A percentile compares a stretch with the other conserved stretches of the same genome.
Evolutionary conservation across 2,329 filamentous ascomycete species (phyloP).

Genomic region (Curvularia sp.): DNA sequence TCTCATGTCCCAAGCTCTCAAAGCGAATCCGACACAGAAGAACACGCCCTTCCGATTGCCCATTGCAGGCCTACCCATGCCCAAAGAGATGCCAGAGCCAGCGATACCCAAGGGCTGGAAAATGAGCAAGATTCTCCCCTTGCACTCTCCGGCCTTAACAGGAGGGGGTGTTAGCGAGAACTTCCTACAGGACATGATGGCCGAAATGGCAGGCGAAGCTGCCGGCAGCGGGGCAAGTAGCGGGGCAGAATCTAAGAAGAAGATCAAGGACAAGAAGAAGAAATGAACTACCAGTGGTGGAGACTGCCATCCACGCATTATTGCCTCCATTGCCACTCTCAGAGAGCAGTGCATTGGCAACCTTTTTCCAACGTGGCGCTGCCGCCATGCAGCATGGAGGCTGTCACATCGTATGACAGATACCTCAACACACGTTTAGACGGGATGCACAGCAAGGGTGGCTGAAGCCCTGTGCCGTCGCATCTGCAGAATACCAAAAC

Average conservation of each 20-base stretch:
- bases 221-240: constrained; percentile 34
- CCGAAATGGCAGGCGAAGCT: constrained; percentile 72
- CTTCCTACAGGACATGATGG: constrained; percentile 95
- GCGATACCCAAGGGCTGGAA: constrained; percentile 84
- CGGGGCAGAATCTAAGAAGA: constrained; percentile 40
- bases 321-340: constrained; percentile 1
- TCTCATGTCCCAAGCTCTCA: constrained; percentile 78
- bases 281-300: constrained; percentile 32
- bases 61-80: constrained; percentile 74
- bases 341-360: background rate
- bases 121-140: constrained; percentile 80
- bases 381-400: constrained; percentile 3
- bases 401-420: constrained; percentile 3
- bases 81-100: constrained; percentile 72
- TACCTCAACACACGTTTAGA: constrained; percentile 9
- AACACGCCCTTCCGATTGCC: constrained; percentile 72
- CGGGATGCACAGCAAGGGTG: background rate
- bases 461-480: background rate
- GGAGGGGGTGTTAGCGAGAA: constrained; percentile 95
- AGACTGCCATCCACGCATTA: background rate
- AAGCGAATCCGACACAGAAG: constrained; percentile 77
- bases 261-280: constrained; percentile 50
- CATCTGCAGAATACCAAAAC: constrained; percentile 2
- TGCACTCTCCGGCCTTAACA: constrained; percentile 86
- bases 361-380: constrained; percentile 2